Percentiles rank a stretch among this genome's conserved stretches.
Evolutionary conservation across 352 stramenopile species (phyloP).

Genomic region (Globisporangium cederbergense): DNA sequence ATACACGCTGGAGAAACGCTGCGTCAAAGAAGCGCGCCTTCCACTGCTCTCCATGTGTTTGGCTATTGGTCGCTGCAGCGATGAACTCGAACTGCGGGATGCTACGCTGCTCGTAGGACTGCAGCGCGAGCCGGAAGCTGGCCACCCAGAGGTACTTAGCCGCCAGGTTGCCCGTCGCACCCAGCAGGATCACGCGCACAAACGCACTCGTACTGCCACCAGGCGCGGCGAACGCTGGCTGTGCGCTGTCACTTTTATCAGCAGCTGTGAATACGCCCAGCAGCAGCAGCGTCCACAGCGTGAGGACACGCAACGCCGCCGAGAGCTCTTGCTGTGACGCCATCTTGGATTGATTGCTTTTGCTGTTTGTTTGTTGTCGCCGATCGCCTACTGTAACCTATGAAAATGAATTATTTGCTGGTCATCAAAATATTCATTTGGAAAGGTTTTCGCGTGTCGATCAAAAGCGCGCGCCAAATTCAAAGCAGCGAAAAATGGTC

Average conservation of each 20-base stretch:
- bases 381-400: neutral
- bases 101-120: conserved; percentile 14
- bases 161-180: conserved; percentile 78
- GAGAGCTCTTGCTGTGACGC: neutral
- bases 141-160: conserved; percentile 81
- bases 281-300: neutral
- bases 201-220: conserved; percentile 11
- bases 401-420: neutral
- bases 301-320: neutral
- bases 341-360: neutral
- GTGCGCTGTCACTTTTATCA: neutral
- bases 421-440: neutral
- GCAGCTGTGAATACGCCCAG: too few relatives aligned
- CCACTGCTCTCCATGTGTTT: conserved; percentile 29
- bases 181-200: conserved; percentile 51
- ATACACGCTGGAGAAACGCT: conserved; percentile 34
- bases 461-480: neutral
- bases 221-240: neutral
- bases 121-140: conserved; percentile 53
- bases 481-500: neutral
- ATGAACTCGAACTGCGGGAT: conserved; percentile 28
- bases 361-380: neutral
- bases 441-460: neutral
- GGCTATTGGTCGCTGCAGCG: conserved; percentile 38
- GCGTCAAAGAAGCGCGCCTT: conserved; percentile 33